Base-by-base conservation (phyloP, 805 yeast species). In the Cyberlindnera xylosilytica region DNA sequence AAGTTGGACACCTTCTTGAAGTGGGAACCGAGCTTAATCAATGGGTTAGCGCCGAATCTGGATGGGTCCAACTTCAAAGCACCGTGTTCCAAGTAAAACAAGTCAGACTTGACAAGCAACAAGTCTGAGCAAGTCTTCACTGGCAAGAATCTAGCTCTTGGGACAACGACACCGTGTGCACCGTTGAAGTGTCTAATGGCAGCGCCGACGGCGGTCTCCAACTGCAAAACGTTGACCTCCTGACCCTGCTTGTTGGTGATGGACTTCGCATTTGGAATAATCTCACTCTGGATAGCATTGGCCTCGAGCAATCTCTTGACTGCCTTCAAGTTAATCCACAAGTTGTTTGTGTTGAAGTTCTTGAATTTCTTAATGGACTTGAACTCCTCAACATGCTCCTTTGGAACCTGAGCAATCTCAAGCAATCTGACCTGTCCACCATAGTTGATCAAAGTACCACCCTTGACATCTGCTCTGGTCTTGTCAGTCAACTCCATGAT, bases 131-230 rank as follows among this genome's bases (percentile, higher is more conserved):
- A 88, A 16, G 99, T 93, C 75, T 93, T 93, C 57, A 93, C 99
- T 13, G 99, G 99, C 70, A 93, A 77, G 78, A 93, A 93, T 64
- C 99, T 83, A 32, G 96, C 79, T 73, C 99, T 87, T 68, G 99
- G 98, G 29, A 93, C 99, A 58, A 89, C 96, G 56, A 93, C 95
- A 70, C 99, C 99, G 60, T 88, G 96, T 23, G 97, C 97, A 57
- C 87, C 86, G 53, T 83, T 74, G 70, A 93, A 93, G 69, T 90
- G 91, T 70, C 96, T 86, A 63, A 93, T 93, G 36, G 98, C 98
- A 30, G 99, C 98, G 74, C 99, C 99, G 56, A 88, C 96, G 22
- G 99, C 99, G 38, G 99, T 93, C 74, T 93, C 99, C 62, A 93
- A 80, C 72, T 91, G 99, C 61, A 91, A 70, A 39, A 91, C 97